These are phyloP conservation scores for Neonectria coccinea DNA, from an alignment of 2,329 filamentous ascomycete species.

Conservation along the genomic window DNA sequence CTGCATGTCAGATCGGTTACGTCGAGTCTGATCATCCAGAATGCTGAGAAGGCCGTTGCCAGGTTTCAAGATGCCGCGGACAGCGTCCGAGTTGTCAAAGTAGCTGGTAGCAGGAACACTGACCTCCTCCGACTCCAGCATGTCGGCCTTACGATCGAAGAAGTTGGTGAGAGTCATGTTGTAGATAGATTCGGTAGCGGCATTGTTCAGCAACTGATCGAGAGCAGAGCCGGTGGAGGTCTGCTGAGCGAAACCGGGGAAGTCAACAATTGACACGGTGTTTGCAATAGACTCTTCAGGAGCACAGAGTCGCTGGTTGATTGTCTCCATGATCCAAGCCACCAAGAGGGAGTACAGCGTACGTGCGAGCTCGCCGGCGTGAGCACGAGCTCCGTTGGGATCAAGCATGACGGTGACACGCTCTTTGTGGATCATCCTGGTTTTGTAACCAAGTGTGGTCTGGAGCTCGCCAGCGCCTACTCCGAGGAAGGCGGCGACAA, in stretches of 20 bases:
- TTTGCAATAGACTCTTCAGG: slow-evolving; percentile 90
- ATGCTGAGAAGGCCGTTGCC: slow-evolving; percentile 95
- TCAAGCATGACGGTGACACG: slow-evolving; percentile 99
- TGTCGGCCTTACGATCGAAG: slow-evolving; percentile 92
- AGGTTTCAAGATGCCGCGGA: slow-evolving; percentile 89
- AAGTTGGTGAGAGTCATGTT: slow-evolving; percentile 95
- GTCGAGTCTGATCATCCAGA: slow-evolving; percentile 92
- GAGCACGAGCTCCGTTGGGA: slow-evolving; percentile 86
- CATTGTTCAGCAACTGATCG: slow-evolving; percentile 95
- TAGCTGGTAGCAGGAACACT: slow-evolving; percentile 92
- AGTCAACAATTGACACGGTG: slow-evolving; percentile 94
- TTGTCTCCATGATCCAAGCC: slow-evolving; percentile 90
- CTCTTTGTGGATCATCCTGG: slow-evolving; percentile 94
- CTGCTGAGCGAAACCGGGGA: slow-evolving; percentile 92
- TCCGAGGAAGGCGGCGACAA: slow-evolving; percentile 94
- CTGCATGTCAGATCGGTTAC: slow-evolving; percentile 88
- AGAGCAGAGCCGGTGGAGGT: slow-evolving; percentile 85
- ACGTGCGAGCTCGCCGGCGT: slow-evolving; percentile 92
- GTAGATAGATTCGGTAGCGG: slow-evolving; percentile 91
- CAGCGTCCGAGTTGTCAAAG: slow-evolving; percentile 96
- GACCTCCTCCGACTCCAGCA: slow-evolving; percentile 94
- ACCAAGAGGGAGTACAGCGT: slow-evolving; percentile 95
- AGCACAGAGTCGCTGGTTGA: slow-evolving; percentile 91
- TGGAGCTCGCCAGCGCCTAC: slow-evolving; percentile 85
- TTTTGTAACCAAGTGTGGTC: slow-evolving; percentile 92